phyloP scores from a whole-genome alignment of 805 yeast genomes.

The Kazachstania kunashirensis region DNA sequence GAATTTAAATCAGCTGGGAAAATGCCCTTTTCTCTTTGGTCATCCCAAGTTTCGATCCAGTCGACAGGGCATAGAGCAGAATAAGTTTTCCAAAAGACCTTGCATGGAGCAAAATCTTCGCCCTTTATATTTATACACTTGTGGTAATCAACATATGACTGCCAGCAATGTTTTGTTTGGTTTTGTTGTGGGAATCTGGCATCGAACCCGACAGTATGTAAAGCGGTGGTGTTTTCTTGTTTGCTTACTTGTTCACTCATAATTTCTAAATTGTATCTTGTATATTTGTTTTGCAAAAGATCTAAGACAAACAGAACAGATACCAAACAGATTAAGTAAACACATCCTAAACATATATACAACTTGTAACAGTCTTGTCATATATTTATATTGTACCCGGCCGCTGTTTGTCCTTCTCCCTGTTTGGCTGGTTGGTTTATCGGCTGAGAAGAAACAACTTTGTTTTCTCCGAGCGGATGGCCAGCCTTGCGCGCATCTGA shows the following conservation, averaged over 20 bases:
- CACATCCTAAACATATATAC: no score
- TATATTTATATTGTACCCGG: no score
- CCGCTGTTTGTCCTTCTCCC: no score
- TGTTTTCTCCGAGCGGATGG: no score
- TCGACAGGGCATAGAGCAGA: constrained; percentile 75
- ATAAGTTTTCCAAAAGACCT: constrained; percentile 87
- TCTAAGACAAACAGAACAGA: no score
- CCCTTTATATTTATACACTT: constrained; percentile 95
- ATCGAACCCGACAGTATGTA: constrained; percentile 68
- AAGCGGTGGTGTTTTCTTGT: constrained; percentile 33
- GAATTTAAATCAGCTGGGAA: constrained; percentile 42
- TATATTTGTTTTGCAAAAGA: not conserved
- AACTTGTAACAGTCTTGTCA: no score
- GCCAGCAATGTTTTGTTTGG: constrained; percentile 98
- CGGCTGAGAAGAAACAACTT: no score
- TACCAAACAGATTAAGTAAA: no score
- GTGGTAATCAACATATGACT: constrained; percentile 95
- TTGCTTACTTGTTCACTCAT: constrained; percentile 9
- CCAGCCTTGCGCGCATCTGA: constrained; percentile 1
- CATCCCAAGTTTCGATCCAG: constrained; percentile 85
- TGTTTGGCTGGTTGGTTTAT: no score
- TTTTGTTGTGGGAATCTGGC: constrained; percentile 95
- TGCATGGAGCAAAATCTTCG: constrained; percentile 96
- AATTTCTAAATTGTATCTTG: not conserved
- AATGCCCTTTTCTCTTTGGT: constrained; percentile 59